Percentiles rank a stretch among this genome's conserved stretches.
Evolutionary conservation across 345 rosid genomes (phyloP).

Genomic region (Kandelia obovata): DNA sequence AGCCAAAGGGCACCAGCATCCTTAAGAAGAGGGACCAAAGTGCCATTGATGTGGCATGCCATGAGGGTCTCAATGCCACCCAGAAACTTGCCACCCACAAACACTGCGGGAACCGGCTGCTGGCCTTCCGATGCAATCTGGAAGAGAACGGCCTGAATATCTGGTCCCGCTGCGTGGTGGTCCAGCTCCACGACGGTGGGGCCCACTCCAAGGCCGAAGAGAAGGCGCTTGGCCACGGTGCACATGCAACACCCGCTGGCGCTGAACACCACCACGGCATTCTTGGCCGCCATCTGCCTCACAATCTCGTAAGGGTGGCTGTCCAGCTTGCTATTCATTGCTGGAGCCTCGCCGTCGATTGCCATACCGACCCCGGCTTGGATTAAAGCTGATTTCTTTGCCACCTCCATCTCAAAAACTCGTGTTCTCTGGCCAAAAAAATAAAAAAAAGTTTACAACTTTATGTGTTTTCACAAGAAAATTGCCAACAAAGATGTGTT

Average conservation of each 20-base stretch:
- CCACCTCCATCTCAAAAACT: constrained; percentile 29
- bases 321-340: constrained; percentile 13
- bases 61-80: constrained; percentile 86
- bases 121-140: constrained; percentile 34
- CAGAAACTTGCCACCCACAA: constrained; percentile 79
- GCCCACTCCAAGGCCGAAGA: constrained; percentile 80
- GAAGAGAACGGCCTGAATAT: constrained; percentile 39
- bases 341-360: constrained; percentile 10
- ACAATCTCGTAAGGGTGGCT: constrained; percentile 44
- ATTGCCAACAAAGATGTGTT: too few species aligned
- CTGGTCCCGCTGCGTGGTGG: constrained; percentile 37
- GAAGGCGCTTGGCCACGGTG: constrained; percentile 87
- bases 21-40: constrained; percentile 82
- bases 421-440: not conserved
- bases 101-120: constrained; percentile 56
- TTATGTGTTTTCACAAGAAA: too few species aligned
- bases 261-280: constrained; percentile 82
- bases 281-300: constrained; percentile 51
- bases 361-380: constrained; percentile 21
- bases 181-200: constrained; percentile 84
- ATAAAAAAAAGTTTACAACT: not conserved
- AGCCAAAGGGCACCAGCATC: constrained; percentile 99
- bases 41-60: constrained; percentile 90
- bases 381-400: constrained; percentile 13
- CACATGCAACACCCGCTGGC: constrained; percentile 92